A percentile compares a stretch with the other conserved stretches of the same genome.
phyloP scores from a whole-genome alignment of 2,329 filamentous ascomycete genomes.

The Alternaria longipes region DNA sequence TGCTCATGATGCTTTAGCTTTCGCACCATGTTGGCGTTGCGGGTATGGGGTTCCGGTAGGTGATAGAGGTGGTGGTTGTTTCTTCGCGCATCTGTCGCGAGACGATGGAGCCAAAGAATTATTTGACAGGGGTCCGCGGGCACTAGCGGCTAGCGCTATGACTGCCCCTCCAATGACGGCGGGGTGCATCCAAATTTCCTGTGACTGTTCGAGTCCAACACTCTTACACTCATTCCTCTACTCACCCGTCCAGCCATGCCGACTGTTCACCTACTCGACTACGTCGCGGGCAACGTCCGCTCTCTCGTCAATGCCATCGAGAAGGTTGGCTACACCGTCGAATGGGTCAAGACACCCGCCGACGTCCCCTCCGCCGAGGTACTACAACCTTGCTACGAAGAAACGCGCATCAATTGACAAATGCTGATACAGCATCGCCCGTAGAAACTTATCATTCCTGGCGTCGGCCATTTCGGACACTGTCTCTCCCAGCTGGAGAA shows the following conservation, averaged over 20 bases:
- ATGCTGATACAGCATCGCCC: conserved; percentile 44
- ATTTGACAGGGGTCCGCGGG: conserved; percentile 22
- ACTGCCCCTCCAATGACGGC: conserved; percentile 21
- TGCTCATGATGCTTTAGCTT: conserved; percentile 95
- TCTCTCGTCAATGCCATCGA: conserved; percentile 98
- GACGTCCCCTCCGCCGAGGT: conserved; percentile 89
- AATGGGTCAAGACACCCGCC: conserved; percentile 87
- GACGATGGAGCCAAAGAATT: conserved; percentile 25
- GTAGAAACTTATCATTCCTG: conserved; percentile 92
- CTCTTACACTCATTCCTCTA: neutral
- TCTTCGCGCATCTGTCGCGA: conserved; percentile 4
- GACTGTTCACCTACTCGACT: conserved; percentile 82
- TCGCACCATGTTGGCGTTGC: conserved; percentile 74
- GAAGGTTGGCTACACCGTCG: conserved; percentile 89
- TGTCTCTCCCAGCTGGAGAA: conserved; percentile 85
- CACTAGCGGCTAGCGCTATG: conserved; percentile 23
- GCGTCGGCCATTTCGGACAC: conserved; percentile 97
- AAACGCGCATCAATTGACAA: conserved; percentile 38
- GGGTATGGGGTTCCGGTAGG: neutral
- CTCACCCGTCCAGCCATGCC: conserved; percentile 64
- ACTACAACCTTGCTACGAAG: conserved; percentile 27
- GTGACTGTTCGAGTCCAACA: conserved; percentile 11
- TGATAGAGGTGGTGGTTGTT: neutral
- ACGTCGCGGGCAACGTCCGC: conserved; percentile 95
- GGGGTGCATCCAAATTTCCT: conserved; percentile 22